Base-by-base conservation (phyloP, 495 filamentous ascomycete species). In the Saxophila tyrrhenica region DNA sequence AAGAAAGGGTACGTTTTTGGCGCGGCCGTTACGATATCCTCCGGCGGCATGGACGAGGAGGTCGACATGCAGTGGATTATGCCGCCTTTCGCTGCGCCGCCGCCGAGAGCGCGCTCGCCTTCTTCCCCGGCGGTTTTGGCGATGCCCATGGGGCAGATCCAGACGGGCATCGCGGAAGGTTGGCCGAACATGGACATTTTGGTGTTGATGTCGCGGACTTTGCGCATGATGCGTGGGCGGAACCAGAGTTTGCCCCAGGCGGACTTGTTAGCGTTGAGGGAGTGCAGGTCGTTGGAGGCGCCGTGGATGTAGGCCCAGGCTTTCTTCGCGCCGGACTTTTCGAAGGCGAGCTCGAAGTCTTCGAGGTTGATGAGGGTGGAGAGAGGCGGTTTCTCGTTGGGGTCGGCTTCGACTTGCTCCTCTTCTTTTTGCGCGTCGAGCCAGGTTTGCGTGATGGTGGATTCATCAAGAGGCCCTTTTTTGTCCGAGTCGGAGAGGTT, bases 241-340 rank as follows among this genome's bases (percentile, higher is more conserved):
- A 91, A 76, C 69, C 76, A 75, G 58, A 92, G 83, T 13, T 76
- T 72, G 39, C 78, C 67, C 63, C 86, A 89, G 50, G 70, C 72
- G 0, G 65, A 65, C 46, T 72, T 76, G 58, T 84, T 84, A 20
- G 75, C 72, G 9, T 75, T 62, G 19, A 79, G 77, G 0, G 87
- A 88, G 52, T 85, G 65, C 0, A 82, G 69, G 67, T 94, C 87
- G 0, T 84, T 90, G 7, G 89, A 86, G 13, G 86, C 87, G 38
- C 83, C 86, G 32, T 84, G 84, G 62, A 86, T 83, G 69, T 90
- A 95, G 0, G 88, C 89, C 79, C 84, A 87, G 11, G 88, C 78
- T 64, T 94, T 94, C 20, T 75, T 71, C 24, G 73, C 77, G 35
- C 84, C 72, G 16, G 75, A 81, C 20, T 71, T 72, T 5, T 75